Conservation (phyloP, 2,329 filamentous ascomycete species). For the Fusarium xyrophilum region DNA sequence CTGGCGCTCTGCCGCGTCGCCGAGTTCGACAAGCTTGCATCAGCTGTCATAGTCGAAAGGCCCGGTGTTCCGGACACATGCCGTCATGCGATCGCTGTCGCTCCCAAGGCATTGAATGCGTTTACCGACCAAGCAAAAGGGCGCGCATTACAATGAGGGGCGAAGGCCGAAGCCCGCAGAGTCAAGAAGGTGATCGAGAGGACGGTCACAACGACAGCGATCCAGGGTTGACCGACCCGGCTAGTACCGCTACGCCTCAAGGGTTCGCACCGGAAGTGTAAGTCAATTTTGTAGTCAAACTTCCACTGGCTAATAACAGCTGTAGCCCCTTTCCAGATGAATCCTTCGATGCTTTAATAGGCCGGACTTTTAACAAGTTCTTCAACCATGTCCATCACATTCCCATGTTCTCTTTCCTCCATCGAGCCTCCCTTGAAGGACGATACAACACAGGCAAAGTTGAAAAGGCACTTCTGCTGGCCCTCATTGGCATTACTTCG, state of each 20-base stretch:
- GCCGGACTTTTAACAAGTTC: constrained; percentile 62
- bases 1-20: constrained; percentile 56
- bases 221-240: constrained; percentile 45
- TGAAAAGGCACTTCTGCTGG: constrained; percentile 60
- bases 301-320: constrained; percentile 30
- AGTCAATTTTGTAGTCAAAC: constrained; percentile 13
- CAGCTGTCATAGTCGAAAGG: constrained; percentile 65
- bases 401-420: constrained; percentile 64
- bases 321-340: constrained; percentile 49
- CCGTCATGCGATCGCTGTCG: constrained; percentile 61
- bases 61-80: constrained; percentile 63
- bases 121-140: constrained; percentile 60
- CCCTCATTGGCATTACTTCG: constrained; percentile 63
- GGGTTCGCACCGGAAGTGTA: constrained; percentile 47
- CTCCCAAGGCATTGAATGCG: constrained; percentile 61
- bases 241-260: constrained; percentile 46
- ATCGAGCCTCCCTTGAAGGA: constrained; percentile 66
- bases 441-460: constrained; percentile 64
- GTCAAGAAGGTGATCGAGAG: constrained; percentile 47
- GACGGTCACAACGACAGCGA: constrained; percentile 48
- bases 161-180: constrained; percentile 44
- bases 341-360: constrained; percentile 57
- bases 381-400: constrained; percentile 67
- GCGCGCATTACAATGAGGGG: constrained; percentile 38
- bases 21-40: constrained; percentile 64